These are phyloP conservation scores for Apophysomyces ossiformis DNA, from an alignment of 371 early-diverging fungal genomes.

Conservation along the genomic window DNA sequence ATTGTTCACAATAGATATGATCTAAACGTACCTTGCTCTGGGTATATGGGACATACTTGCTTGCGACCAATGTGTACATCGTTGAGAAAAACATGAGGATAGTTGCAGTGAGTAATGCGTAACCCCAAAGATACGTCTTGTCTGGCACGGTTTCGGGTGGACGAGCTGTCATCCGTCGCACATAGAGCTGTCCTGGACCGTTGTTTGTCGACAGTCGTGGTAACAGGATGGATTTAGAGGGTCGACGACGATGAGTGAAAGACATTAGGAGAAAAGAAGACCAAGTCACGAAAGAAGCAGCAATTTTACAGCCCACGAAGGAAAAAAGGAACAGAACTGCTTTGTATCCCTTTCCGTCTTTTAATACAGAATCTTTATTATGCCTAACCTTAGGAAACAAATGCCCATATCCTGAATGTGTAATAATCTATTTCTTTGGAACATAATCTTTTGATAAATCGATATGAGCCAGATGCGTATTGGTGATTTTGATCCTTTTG, in stretches of 20 bases:
- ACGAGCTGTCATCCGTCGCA: slow-evolving; percentile 54
- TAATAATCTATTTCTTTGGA: slow-evolving; percentile 31
- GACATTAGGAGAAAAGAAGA: not conserved
- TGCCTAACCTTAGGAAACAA: no score
- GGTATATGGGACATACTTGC: slow-evolving; percentile 75
- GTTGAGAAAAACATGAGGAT: slow-evolving; percentile 62
- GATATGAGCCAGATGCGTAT: slow-evolving; percentile 83
- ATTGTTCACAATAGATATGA: no score
- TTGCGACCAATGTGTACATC: slow-evolving; percentile 73
- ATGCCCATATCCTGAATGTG: not conserved
- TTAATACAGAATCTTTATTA: no score
- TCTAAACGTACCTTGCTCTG: slow-evolving; percentile 53
- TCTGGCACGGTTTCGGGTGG: slow-evolving; percentile 67
- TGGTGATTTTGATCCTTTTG: slow-evolving; percentile 83
- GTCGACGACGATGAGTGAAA: slow-evolving; percentile 30
- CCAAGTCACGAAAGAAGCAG: not conserved
- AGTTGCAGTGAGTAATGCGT: slow-evolving; percentile 64
- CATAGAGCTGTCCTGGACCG: slow-evolving; percentile 12
- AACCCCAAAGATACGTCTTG: slow-evolving; percentile 74
- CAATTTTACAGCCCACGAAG: not conserved
- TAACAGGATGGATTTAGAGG: slow-evolving; percentile 30
- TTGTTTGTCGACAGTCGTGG: slow-evolving; percentile 13
- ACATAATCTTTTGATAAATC: slow-evolving; percentile 84
- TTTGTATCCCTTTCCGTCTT: no score
- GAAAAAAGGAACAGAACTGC: no score